Conservation (phyloP, 2,329 filamentous ascomycete genomes). For the Echinosphaeria canescens region DNA sequence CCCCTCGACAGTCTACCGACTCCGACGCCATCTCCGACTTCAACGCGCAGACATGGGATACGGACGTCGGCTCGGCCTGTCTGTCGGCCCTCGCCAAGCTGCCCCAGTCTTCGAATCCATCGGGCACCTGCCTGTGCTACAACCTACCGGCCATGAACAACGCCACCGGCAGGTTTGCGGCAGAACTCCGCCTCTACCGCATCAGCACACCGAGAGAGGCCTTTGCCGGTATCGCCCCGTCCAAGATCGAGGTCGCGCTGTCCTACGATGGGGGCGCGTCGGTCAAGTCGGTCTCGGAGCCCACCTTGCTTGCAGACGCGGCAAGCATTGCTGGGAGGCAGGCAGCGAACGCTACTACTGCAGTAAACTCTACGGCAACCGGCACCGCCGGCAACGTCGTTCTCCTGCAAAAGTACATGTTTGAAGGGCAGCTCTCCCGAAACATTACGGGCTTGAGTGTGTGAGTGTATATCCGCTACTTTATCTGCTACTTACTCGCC, state of each 20-base stretch:
- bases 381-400: slow-evolving; percentile 9
- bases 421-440: slow-evolving; percentile 45
- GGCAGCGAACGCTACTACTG: too few species aligned
- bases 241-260: slow-evolving; percentile 31
- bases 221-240: slow-evolving; percentile 26
- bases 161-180: slow-evolving; percentile 47
- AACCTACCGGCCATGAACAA: slow-evolving; percentile 55
- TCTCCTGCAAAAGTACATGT: slow-evolving; percentile 40
- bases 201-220: slow-evolving; percentile 33
- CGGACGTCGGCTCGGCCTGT: slow-evolving; percentile 35
- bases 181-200: slow-evolving; percentile 56
- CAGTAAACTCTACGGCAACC: too few species aligned
- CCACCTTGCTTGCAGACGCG: background rate
- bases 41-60: slow-evolving; percentile 34
- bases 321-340: slow-evolving; percentile 6
- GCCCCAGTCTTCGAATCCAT: slow-evolving; percentile 42
- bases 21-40: too few species aligned
- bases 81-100: slow-evolving; percentile 28
- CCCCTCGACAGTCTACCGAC: too few species aligned
- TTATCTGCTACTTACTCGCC: too few species aligned
- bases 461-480: too few species aligned
- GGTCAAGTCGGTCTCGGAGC: slow-evolving; percentile 19
- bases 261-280: slow-evolving; percentile 31
- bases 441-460: slow-evolving; percentile 17
- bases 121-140: slow-evolving; percentile 64